These are phyloP conservation scores for Brasilioporus rufonigricans DNA, from an alignment of 768 basidiomycete genomes.

Conservation along the genomic window DNA sequence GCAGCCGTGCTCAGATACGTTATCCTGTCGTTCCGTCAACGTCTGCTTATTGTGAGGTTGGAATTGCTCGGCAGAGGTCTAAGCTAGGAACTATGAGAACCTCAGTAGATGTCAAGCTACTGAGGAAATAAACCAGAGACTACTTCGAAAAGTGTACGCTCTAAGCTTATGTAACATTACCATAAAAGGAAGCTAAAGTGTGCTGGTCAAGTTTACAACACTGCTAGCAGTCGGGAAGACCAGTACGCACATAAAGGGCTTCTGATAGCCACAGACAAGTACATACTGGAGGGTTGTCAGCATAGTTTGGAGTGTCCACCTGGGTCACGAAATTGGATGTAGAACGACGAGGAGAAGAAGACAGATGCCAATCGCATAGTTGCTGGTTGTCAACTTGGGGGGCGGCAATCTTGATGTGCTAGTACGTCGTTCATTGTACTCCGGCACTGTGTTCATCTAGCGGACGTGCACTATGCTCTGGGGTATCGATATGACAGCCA, in stretches of 20 bases:
- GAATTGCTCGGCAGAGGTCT: no score
- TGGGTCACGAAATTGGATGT: slow-evolving; percentile 84
- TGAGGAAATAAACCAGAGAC: no score
- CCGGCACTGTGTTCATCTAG: slow-evolving; percentile 18
- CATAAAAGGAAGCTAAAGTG: no score
- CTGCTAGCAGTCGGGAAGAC: neutral
- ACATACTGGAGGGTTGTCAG: slow-evolving; percentile 37
- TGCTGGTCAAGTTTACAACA: no score
- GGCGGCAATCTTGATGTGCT: slow-evolving; percentile 12
- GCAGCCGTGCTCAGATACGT: slow-evolving; percentile 91
- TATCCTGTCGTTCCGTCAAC: slow-evolving; percentile 45
- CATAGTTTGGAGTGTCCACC: slow-evolving; percentile 36
- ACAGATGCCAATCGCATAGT: slow-evolving; percentile 59
- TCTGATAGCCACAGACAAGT: slow-evolving; percentile 72
- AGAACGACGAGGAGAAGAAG: slow-evolving; percentile 75
- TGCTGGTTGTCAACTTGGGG: slow-evolving; percentile 14
- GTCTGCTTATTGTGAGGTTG: no score
- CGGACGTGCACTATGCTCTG: neutral
- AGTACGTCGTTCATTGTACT: slow-evolving; percentile 11
- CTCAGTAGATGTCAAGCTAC: no score
- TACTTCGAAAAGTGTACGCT: no score
- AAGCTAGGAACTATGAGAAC: no score
- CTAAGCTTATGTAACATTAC: no score
- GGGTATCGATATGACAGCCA: no score
- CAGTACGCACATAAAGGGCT: slow-evolving; percentile 76